phyloP scores from a whole-genome alignment of 305 asterid genomes.

The Solanum chacoense region DNA sequence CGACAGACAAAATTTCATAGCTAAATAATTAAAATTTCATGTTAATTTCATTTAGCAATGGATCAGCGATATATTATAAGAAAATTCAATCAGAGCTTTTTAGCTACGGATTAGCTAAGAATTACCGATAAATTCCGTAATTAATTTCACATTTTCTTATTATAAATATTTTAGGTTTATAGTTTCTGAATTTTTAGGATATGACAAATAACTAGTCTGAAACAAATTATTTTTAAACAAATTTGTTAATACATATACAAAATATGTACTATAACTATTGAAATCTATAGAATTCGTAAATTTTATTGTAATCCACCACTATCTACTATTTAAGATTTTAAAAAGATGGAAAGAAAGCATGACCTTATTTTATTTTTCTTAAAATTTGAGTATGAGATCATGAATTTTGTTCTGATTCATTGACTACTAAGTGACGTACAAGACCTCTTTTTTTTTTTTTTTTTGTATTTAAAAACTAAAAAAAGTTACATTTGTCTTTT shows the following conservation, averaged over 20 bases:
- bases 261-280: not conserved
- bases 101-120: not conserved
- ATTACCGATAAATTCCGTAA: no score
- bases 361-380: not conserved
- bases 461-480: not conserved
- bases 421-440: not conserved
- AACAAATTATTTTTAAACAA: not conserved
- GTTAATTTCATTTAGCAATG: not conserved
- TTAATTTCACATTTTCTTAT: not conserved
- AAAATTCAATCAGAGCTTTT: not conserved
- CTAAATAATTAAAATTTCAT: no score
- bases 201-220: not conserved
- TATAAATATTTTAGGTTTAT: not conserved
- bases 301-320: not conserved
- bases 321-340: not conserved
- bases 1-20: no score
- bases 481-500: not conserved
- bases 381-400: not conserved
- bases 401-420: not conserved
- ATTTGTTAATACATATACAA: not conserved
- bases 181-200: not conserved
- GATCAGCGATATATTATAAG: not conserved
- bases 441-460: not conserved
- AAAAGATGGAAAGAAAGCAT: not conserved
- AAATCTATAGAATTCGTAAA: not conserved